Evolutionary conservation across 164 flowering plant species (phyloP).

Genomic region (Vitis cinerea): DNA sequence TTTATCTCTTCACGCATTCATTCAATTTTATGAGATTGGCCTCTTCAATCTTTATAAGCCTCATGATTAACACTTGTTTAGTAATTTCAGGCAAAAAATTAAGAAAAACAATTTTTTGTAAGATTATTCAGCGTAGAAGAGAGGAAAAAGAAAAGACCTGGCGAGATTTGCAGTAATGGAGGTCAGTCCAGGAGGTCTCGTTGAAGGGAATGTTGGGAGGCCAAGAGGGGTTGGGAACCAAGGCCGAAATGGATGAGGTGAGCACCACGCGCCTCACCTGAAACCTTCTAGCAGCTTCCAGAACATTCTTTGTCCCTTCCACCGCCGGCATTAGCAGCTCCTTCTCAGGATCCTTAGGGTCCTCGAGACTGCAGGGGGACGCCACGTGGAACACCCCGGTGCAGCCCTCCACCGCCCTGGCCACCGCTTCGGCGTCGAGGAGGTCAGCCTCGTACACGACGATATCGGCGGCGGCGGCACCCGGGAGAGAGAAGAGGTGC

Average conservation of each 20-base stretch:
- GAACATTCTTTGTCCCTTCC: conserved; percentile 73
- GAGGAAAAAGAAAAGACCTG: conserved; percentile 28
- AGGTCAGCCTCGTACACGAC: conserved; percentile 34
- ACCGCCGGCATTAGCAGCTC: conserved; percentile 73
- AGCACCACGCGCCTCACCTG: conserved; percentile 68
- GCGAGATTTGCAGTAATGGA: conserved; percentile 67
- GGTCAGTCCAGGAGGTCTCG: conserved; percentile 80
- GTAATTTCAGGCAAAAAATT: background rate
- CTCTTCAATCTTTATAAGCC: too few species aligned
- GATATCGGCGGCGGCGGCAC: conserved; percentile 18
- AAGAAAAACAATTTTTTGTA: too few species aligned
- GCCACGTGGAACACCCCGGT: conserved; percentile 82
- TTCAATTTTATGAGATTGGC: too few species aligned
- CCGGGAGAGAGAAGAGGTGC: conserved; percentile 47
- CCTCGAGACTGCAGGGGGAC: conserved; percentile 74
- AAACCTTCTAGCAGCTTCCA: conserved; percentile 44
- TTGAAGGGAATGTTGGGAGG: conserved; percentile 38
- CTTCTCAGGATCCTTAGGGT: conserved; percentile 54
- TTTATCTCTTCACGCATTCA: too few species aligned
- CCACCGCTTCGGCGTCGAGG: conserved; percentile 40
- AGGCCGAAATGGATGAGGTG: conserved; percentile 76
- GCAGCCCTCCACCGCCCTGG: conserved; percentile 53
- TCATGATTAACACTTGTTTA: background rate
- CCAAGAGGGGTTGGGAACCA: conserved; percentile 84
- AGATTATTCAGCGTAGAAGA: too few species aligned